Base-by-base conservation (phyloP, 805 yeast species). In the Candida loeiensis region DNA sequence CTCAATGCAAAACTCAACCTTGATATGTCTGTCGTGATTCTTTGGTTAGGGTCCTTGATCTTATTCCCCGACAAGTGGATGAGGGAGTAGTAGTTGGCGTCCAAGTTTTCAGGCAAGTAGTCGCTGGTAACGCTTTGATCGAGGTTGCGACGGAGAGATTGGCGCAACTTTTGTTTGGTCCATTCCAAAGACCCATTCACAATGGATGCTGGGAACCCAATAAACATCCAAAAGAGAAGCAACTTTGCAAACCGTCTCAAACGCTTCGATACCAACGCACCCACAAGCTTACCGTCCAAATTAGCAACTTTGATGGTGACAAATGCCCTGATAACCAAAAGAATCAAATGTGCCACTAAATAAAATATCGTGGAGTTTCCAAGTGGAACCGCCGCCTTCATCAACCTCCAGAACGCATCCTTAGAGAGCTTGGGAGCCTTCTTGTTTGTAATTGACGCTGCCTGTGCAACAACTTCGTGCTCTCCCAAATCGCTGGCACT, bases 171-270 rank as follows among this genome's bases (percentile, higher is more conserved):
- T 44, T 71, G 74, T 32, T 80, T 80, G 2, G 81, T 72, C 64
- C 77, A 82, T 12, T 71, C 67, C 39, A 89, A 71, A 39, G 85
- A 59, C 0, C 95, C 77, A 52, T 89, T 87, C 7, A 85, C 81
- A 21, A 85, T 54, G 2, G 95, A 76, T 1, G 95, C 93, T 0
- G 98, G 98, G 7, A 88, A 58, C 8, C 96, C 96, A 11, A 90
- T 69, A 12, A 78, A 51, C 82, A 90, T 77, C 97, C 97, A 90
- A 52, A 77, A 70, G 2, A 75, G 67, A 40, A 89, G 60, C 20
- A 83, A 73, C 44, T 74, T 73, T 41, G 81, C 64, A 53, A 90
- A 89, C 33, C 69, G 71, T 34, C 72, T 68, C 45, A 88, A 83
- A 37, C 74, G 73, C 46, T 83, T 86, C 29, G 82, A 74, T 20